phyloP scores from a whole-genome alignment of 805 yeast species.

The Danielia oregonensis region DNA sequence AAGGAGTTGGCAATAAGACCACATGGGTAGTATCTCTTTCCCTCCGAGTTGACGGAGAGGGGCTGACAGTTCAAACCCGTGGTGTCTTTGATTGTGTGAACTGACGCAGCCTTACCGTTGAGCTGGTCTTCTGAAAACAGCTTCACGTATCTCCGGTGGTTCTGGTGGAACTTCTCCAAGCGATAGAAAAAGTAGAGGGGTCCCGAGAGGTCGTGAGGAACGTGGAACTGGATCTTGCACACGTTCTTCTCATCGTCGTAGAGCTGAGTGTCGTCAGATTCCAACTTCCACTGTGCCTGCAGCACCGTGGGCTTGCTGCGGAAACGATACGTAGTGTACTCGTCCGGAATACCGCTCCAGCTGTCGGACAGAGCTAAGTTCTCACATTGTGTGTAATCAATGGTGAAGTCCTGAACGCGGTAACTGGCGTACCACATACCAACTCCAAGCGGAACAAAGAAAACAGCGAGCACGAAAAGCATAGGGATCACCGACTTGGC shows the following conservation, averaged over 20 bases:
- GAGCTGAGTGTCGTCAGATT: conserved; percentile 38
- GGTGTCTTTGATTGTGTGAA: conserved; percentile 31
- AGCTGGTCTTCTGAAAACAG: conserved; percentile 43
- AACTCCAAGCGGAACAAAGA: conserved; percentile 43
- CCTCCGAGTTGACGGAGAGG: conserved; percentile 31
- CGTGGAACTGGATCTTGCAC: conserved; percentile 37
- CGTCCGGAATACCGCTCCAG: conserved; percentile 36
- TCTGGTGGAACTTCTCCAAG: conserved; percentile 38
- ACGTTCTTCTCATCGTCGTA: conserved; percentile 50
- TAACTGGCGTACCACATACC: conserved; percentile 46
- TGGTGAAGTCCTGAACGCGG: conserved; percentile 34
- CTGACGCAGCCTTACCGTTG: conserved; percentile 36
- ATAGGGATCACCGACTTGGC: conserved; percentile 41
- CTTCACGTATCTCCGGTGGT: conserved; percentile 42
- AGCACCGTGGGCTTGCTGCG: conserved; percentile 14
- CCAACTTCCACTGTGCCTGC: conserved; percentile 35
- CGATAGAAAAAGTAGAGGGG: conserved; percentile 43
- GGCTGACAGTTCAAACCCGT: conserved; percentile 46
- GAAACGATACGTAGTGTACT: conserved; percentile 38
- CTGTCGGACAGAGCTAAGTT: conserved; percentile 25
- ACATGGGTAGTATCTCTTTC: conserved; percentile 69
- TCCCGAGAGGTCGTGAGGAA: conserved; percentile 29
- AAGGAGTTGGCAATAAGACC: conserved; percentile 79
- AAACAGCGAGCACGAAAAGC: conserved; percentile 33
- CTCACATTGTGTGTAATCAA: conserved; percentile 42